These are phyloP conservation scores for Kodamaea sp. DNA, from an alignment of 1,139 yeast species.

Conservation along the genomic window DNA sequence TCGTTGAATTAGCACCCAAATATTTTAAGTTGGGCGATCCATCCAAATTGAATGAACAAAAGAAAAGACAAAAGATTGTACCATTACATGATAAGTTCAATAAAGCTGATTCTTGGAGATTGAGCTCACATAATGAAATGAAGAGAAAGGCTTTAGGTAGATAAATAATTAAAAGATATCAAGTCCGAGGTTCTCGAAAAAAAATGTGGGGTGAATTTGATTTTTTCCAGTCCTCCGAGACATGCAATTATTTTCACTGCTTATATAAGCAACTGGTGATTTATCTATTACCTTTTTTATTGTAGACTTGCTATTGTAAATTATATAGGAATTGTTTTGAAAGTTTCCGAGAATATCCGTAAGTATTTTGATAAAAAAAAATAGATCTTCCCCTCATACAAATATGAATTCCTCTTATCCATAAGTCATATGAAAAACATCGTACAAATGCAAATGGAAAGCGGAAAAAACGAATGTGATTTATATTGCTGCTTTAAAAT, in stretches of 20 bases:
- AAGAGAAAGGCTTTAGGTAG: conserved; percentile 30
- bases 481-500: conserved; percentile 1
- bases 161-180: neutral
- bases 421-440: neutral
- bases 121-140: conserved; percentile 35
- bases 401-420: too few relatives aligned
- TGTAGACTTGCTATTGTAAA: too few relatives aligned
- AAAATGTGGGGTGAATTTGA: neutral
- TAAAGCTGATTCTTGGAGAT: conserved; percentile 45
- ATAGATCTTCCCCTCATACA: too few relatives aligned
- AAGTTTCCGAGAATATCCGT: too few relatives aligned
- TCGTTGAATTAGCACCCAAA: conserved; percentile 80
- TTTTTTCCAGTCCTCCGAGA: neutral
- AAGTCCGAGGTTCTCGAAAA: conserved; percentile 7
- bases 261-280: too few relatives aligned
- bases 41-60: conserved; percentile 25
- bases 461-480: conserved; percentile 7
- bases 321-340: too few relatives aligned
- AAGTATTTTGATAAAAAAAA: too few relatives aligned
- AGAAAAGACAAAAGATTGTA: conserved; percentile 32
- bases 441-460: neutral
- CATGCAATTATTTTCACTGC: too few relatives aligned
- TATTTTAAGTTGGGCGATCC: conserved; percentile 67
- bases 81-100: conserved; percentile 61
- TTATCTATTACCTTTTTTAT: too few relatives aligned